phyloP scores from a whole-genome alignment of 1,139 yeast genomes.

The Sugiyamaella japonica region DNA sequence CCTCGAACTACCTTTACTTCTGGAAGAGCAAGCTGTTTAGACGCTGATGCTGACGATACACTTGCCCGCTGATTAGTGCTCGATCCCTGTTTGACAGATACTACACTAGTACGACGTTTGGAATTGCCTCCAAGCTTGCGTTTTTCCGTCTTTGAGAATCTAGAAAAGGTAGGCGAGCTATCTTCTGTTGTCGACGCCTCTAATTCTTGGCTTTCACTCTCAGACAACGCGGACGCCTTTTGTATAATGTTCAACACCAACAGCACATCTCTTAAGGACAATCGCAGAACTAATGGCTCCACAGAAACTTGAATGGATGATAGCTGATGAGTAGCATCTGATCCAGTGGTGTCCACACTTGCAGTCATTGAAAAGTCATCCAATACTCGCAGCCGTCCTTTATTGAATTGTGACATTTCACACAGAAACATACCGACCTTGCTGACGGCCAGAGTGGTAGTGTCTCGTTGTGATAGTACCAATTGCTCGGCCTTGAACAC shows the following conservation, averaged over 20 bases:
- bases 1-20: conserved; percentile 49
- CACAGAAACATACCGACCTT: conserved; percentile 87
- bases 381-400: conserved; percentile 64
- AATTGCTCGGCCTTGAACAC: conserved; percentile 87
- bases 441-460: conserved; percentile 63
- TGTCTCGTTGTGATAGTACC: conserved; percentile 64
- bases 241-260: conserved; percentile 74
- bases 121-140: conserved; percentile 16
- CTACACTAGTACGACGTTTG: conserved; percentile 16
- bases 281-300: conserved; percentile 77
- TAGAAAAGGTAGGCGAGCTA: conserved; percentile 18
- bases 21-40: conserved; percentile 6
- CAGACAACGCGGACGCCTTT: conserved; percentile 59
- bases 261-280: conserved; percentile 83
- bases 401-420: conserved; percentile 65
- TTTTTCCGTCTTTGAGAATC: conserved; percentile 17
- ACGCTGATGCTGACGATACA: background rate
- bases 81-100: conserved; percentile 7
- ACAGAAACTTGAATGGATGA: conserved; percentile 69
- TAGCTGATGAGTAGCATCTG: conserved; percentile 56
- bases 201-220: conserved; percentile 28
- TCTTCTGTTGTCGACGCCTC: conserved; percentile 19
- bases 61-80: conserved; percentile 3
- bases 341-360: conserved; percentile 69
- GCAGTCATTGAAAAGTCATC: conserved; percentile 87